Conservation (phyloP, 345 rosid species). For the Moricandia moricandioides region DNA sequence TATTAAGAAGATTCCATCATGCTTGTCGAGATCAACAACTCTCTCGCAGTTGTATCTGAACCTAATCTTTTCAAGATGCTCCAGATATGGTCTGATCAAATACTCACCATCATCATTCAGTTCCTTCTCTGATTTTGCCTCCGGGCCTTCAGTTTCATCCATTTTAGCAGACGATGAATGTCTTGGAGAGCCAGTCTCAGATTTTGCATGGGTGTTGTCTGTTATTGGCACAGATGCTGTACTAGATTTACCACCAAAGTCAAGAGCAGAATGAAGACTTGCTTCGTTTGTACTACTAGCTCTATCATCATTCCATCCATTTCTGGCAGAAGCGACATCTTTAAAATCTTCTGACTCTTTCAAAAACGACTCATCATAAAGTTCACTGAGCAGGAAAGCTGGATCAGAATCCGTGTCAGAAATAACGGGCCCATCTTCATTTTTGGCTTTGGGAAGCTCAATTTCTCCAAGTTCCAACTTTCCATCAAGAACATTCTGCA, state of each 20-base stretch:
- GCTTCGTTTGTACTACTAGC: conserved; percentile 86
- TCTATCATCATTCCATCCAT: conserved; percentile 85
- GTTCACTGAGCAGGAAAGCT: conserved; percentile 60
- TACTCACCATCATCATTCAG: conserved; percentile 92
- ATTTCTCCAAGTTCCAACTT: conserved; percentile 70
- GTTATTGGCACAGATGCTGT: conserved; percentile 64
- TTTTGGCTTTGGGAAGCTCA: conserved; percentile 54
- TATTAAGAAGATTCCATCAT: conserved; percentile 90
- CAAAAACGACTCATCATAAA: conserved; percentile 57
- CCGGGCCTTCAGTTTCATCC: conserved; percentile 56
- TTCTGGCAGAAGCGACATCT: conserved; percentile 55
- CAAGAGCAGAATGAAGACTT: conserved; percentile 96
- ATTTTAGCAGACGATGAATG: conserved; percentile 62
- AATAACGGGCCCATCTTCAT: conserved; percentile 54
- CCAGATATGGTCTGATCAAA: conserved; percentile 93
- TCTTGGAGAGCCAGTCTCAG: conserved; percentile 77
- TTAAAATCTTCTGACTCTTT: conserved; percentile 52
- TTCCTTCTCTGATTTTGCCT: conserved; percentile 80
- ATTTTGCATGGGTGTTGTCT: conserved; percentile 65
- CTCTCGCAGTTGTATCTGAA: conserved; percentile 94
- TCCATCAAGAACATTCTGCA: conserved; percentile 74
- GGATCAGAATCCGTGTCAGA: conserved; percentile 68
- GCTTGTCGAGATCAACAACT: conserved; percentile 96
- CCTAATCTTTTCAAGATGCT: conserved; percentile 86
- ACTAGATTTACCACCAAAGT: conserved; percentile 84